Evolutionary conservation across 2,329 filamentous ascomycete genomes (phyloP), one percentile per base, ranked within the genome.

Genomic region (Alternaria incomplexa): DNA sequence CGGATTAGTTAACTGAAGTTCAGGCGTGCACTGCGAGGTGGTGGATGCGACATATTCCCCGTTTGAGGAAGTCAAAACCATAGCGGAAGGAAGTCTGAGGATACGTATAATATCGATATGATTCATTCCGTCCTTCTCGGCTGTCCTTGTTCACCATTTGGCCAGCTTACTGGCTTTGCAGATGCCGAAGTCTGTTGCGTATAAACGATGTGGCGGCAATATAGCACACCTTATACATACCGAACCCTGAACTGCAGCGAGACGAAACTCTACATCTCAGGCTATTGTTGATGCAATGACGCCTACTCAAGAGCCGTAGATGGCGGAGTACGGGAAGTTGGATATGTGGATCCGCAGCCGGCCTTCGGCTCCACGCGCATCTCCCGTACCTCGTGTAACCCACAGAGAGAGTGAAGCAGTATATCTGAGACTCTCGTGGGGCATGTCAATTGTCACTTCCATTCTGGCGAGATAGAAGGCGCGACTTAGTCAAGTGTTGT

Each of bases 331-430:
- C 55, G 61, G 65, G 62, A 63, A 58, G n/a, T 43, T 45, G 26
- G 45, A 44, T 52, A 20, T 56, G 32, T 56, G 48, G 58, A 9
- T 61, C 61, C 69, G 62, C 64, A 51, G 52, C 57, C 71, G 65
- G 68, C 52, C 62, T 72, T 70, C 73, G 73, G 71, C 69, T 72
- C 69, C 72, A 63, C 61, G 47, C 50, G 7, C 63, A 52, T 56
- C 25, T 63, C 60, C 68, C 67, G 56, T 54, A 22, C 12, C 50
- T 48, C 56, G 67, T 67, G 66, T 58, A 64, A 71, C 58, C n/a
- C 52, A 9, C 48, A 26, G 30, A 45, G 32, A 57, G 44, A 45
- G 28, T 13, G 40, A 36, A 44, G 23, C 32, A 36, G 32, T 43
- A 52, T 36, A 45, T 52, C 25, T 43, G 44, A 47, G 57, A 55